phyloP scores from a whole-genome alignment of 179 eudicot species.

The Amaranthus tricolor region DNA sequence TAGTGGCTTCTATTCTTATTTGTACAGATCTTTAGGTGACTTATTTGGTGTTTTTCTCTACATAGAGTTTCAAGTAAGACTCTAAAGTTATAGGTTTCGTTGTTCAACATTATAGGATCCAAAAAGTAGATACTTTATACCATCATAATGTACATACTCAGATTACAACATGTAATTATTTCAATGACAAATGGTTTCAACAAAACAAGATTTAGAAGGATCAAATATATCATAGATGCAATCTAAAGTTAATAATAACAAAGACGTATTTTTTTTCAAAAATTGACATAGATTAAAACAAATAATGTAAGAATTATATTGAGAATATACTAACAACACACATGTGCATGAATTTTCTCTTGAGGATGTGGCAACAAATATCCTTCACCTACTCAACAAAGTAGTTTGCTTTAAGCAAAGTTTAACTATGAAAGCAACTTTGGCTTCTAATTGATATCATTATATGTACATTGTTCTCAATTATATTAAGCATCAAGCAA shows the following conservation, averaged over 20 bases:
- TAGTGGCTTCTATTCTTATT: neutral
- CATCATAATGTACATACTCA: neutral
- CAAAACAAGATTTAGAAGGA: neutral
- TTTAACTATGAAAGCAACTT: slow-evolving; percentile 22
- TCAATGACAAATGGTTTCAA: too few species aligned
- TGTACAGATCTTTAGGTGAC: neutral
- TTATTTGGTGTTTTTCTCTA: neutral
- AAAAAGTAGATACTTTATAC: neutral
- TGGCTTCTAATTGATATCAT: slow-evolving; percentile 28
- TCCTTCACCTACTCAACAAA: slow-evolving; percentile 16
- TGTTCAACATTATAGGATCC: neutral
- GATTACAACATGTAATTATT: neutral
- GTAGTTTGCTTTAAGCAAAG: slow-evolving; percentile 40
- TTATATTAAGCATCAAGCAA: slow-evolving; percentile 12
- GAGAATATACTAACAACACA: neutral
- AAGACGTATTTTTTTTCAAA: too few species aligned
- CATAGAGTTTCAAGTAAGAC: neutral
- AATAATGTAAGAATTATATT: too few species aligned
- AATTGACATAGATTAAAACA: too few species aligned
- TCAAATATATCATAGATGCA: neutral
- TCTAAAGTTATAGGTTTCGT: neutral
- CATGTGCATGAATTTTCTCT: neutral
- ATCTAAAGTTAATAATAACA: neutral
- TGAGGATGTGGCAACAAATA: neutral
- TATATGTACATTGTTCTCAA: slow-evolving; percentile 16